phyloP scores from a whole-genome alignment of 768 basidiomycete genomes.

The Tylopilus cervinicoccineus region DNA sequence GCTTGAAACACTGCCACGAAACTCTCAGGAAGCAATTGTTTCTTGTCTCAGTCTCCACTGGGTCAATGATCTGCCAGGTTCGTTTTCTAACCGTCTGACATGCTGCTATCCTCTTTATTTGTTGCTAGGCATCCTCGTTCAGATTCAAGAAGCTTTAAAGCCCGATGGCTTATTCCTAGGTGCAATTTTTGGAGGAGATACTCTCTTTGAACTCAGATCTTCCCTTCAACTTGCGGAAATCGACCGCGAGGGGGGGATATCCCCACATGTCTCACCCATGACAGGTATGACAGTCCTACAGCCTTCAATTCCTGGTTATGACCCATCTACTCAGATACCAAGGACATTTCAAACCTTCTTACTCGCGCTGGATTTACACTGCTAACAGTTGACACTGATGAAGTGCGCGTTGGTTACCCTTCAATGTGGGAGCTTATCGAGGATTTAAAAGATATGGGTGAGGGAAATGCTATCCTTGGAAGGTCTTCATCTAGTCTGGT shows the following conservation, averaged over 20 bases:
- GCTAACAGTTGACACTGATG: constrained; percentile 93
- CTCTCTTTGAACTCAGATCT: constrained; percentile 93
- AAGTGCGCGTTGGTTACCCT: constrained; percentile 86
- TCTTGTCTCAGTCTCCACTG: constrained; percentile 93
- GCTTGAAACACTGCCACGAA: constrained; percentile 55
- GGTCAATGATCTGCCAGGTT: constrained; percentile 96
- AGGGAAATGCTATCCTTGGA: constrained; percentile 86
- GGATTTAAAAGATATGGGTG: constrained; percentile 95
- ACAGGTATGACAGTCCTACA: constrained; percentile 54
- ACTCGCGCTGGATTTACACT: constrained; percentile 90
- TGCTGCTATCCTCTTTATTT: not conserved
- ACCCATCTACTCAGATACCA: constrained; percentile 57
- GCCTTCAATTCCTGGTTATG: not conserved
- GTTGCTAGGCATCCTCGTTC: constrained; percentile 68
- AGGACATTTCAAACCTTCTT: constrained; percentile 90
- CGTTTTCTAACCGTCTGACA: constrained; percentile 13
- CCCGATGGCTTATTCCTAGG: constrained; percentile 95
- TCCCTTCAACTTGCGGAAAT: constrained; percentile 90
- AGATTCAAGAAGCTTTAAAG: constrained; percentile 77
- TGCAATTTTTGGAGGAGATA: constrained; percentile 94
- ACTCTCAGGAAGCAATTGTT: constrained; percentile 88
- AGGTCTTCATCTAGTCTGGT: constrained; percentile 42
- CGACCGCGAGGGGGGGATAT: constrained; percentile 93
- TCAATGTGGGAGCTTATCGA: constrained; percentile 95
- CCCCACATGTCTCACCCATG: constrained; percentile 97